These are phyloP conservation scores for Gynostemma pentaphyllum DNA, from an alignment of 306 rosid genomes.

Conservation along the genomic window DNA sequence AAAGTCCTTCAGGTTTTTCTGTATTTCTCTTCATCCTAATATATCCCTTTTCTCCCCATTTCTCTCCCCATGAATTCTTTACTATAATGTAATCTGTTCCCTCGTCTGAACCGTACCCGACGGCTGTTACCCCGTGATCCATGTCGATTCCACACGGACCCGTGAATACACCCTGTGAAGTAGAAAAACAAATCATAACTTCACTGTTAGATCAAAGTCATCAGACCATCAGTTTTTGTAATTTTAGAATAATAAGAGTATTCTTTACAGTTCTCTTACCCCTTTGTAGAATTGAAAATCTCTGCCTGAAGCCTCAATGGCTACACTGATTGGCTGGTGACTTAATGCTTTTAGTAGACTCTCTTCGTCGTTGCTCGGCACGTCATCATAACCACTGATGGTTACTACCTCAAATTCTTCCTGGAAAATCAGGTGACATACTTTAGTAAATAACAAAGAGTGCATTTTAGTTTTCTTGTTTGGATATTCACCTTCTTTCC, in stretches of 20 bases:
- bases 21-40: slow-evolving; percentile 65
- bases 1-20: slow-evolving; percentile 65
- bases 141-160: slow-evolving; percentile 72
- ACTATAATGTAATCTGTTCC: slow-evolving; percentile 67
- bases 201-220: neutral
- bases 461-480: neutral
- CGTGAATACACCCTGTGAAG: slow-evolving; percentile 61
- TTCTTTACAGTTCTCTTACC: slow-evolving; percentile 28
- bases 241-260: neutral
- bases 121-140: slow-evolving; percentile 89
- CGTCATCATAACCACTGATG: slow-evolving; percentile 69
- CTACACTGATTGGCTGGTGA: slow-evolving; percentile 82
- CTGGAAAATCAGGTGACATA: slow-evolving; percentile 21
- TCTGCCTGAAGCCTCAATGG: slow-evolving; percentile 73
- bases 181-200: neutral
- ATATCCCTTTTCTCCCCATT: slow-evolving; percentile 91
- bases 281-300: slow-evolving; percentile 92
- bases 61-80: slow-evolving; percentile 83
- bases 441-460: neutral
- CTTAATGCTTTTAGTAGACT: slow-evolving; percentile 80
- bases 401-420: slow-evolving; percentile 45
- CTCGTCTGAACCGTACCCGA: slow-evolving; percentile 73
- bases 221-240: neutral
- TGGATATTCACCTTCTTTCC: slow-evolving; percentile 43
- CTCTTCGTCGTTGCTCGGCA: slow-evolving; percentile 67